These are phyloP conservation scores for Penicillium sp. DNA, from an alignment of 2,329 filamentous ascomycete genomes.

Conservation along the genomic window DNA sequence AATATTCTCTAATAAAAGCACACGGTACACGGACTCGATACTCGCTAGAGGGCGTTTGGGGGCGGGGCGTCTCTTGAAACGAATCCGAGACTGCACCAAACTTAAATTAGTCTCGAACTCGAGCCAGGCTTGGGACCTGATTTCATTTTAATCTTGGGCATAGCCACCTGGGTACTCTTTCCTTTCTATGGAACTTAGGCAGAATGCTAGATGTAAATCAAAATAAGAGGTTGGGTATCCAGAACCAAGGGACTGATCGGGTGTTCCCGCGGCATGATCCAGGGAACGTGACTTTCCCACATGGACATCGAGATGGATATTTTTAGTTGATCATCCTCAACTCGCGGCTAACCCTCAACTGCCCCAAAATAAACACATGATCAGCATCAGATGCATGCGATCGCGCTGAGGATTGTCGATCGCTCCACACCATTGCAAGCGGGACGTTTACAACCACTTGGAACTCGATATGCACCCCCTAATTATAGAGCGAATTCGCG, in stretches of 20 bases:
- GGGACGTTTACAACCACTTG: not conserved
- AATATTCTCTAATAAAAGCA: not conserved
- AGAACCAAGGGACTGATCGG: slow-evolving; percentile 4
- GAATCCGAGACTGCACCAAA: not conserved
- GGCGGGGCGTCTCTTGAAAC: slow-evolving; percentile 1
- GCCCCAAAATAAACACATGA: not conserved
- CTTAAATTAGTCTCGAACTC: not conserved
- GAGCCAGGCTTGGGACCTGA: not conserved
- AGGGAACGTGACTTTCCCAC: slow-evolving; percentile 1
- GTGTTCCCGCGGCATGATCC: slow-evolving; percentile 2
- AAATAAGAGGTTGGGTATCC: not conserved
- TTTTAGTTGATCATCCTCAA: not conserved
- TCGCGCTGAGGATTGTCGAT: not conserved
- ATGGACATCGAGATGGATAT: not conserved
- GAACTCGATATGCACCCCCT: not conserved
- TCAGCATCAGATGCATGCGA: not conserved
- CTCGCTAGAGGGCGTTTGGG: not conserved
- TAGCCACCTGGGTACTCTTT: not conserved
- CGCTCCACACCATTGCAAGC: not conserved
- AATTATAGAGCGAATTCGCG: not conserved
- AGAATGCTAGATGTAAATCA: no score
- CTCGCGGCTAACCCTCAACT: not conserved
- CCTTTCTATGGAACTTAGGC: no score
- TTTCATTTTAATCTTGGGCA: not conserved
- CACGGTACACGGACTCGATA: not conserved